These are phyloP conservation scores for Microsporum ferrugineum DNA, from an alignment of 2,329 filamentous ascomycete species.

Conservation along the genomic window DNA sequence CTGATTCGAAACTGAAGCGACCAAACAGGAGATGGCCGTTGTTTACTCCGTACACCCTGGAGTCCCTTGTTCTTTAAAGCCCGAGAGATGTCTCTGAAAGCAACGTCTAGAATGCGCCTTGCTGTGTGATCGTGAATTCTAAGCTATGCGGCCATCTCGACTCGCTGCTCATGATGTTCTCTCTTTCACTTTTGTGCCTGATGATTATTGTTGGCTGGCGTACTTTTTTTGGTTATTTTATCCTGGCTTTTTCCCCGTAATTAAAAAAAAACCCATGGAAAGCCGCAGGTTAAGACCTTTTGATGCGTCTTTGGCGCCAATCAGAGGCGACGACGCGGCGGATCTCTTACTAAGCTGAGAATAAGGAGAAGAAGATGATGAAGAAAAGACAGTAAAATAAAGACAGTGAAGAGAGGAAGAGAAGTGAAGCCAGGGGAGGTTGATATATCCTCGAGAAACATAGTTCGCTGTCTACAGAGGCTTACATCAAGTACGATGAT, in stretches of 20 bases:
- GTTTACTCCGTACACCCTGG: background rate
- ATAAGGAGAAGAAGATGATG: no score
- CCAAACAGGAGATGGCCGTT: background rate
- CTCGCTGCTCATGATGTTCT: background rate
- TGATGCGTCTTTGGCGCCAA: background rate
- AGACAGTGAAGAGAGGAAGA: background rate
- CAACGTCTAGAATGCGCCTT: background rate
- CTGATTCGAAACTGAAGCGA: background rate
- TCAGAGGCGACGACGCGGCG: background rate
- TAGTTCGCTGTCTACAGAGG: no score
- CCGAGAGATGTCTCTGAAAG: background rate
- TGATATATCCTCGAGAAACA: no score
- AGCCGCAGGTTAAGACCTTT: background rate
- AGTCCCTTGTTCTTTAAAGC: no score
- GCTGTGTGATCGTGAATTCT: background rate
- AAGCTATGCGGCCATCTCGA: slow-evolving; percentile 1
- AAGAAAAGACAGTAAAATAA: background rate
- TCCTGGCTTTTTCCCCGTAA: background rate
- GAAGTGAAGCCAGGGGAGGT: background rate
- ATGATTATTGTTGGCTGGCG: background rate
- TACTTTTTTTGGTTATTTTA: background rate
- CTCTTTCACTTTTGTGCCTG: no score
- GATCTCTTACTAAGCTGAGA: background rate
- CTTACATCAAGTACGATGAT: no score
- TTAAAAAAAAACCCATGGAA: background rate